Conservation (phyloP, 306 rosid species). For the Gleditsia sinensis region DNA sequence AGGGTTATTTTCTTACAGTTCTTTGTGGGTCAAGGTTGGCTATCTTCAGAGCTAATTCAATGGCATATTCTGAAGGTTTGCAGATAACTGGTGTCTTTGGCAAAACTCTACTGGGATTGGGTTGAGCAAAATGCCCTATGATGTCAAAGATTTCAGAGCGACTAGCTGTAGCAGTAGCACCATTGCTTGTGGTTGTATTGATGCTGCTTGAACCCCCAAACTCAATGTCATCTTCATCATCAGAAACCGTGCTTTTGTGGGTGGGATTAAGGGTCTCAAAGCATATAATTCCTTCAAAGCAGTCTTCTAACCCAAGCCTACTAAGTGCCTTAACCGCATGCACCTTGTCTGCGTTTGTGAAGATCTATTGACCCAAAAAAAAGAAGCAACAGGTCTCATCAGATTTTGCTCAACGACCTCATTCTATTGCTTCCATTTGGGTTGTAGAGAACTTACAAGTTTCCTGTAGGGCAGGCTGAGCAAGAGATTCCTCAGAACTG, state of each 20-base stretch:
- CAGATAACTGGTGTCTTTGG: conserved; percentile 92
- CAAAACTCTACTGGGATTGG: conserved; percentile 47
- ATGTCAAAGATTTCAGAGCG: conserved; percentile 73
- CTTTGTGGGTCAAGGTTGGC: conserved; percentile 85
- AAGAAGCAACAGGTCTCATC: conserved; percentile 8
- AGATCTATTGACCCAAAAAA: conserved; percentile 56
- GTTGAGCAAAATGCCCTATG: conserved; percentile 63
- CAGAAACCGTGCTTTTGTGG: conserved; percentile 63
- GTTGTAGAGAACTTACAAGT: conserved; percentile 62
- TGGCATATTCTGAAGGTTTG: conserved; percentile 78
- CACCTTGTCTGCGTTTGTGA: conserved; percentile 88
- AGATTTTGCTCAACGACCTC: conserved; percentile 27
- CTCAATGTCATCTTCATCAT: conserved; percentile 83
- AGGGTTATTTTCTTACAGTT: conserved; percentile 61
- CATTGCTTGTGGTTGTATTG: conserved; percentile 19
- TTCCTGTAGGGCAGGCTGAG: conserved; percentile 76
- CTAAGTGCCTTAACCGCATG: conserved; percentile 78
- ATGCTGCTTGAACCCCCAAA: conserved; percentile 56
- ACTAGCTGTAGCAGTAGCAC: neutral
- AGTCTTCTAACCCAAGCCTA: conserved; percentile 87
- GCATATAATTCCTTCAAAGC: conserved; percentile 92
- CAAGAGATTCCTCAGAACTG: conserved; percentile 70
- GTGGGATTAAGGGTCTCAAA: conserved; percentile 91
- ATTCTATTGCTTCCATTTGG: conserved; percentile 1
- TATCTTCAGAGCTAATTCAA: conserved; percentile 76